phyloP scores from a whole-genome alignment of 305 asterid species.

The Solanum aculeatissimum region DNA sequence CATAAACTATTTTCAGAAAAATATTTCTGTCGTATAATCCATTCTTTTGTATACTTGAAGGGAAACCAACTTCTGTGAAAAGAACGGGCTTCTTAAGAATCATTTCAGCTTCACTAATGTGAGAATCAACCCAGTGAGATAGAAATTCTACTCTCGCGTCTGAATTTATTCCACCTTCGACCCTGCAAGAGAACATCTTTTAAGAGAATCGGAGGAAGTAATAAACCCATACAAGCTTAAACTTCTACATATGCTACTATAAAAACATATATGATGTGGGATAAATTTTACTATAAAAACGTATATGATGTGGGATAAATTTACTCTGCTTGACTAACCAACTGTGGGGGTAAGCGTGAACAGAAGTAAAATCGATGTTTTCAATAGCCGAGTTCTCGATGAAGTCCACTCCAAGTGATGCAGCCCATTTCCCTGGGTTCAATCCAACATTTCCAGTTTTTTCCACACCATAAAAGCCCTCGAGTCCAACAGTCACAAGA shows the following conservation, averaged over 20 bases:
- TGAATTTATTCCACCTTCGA: slow-evolving; percentile 20
- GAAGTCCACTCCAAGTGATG: slow-evolving; percentile 51
- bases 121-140: slow-evolving; percentile 41
- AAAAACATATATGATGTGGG: neutral
- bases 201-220: neutral
- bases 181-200: slow-evolving; percentile 15
- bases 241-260: neutral
- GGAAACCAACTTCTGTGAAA: slow-evolving; percentile 48
- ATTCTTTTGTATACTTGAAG: slow-evolving; percentile 6
- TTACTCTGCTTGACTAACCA: slow-evolving; percentile 22
- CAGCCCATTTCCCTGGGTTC: slow-evolving; percentile 63
- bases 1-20: slow-evolving; percentile 26
- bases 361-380: slow-evolving; percentile 54
- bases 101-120: slow-evolving; percentile 32
- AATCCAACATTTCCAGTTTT: slow-evolving; percentile 16
- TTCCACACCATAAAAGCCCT: slow-evolving; percentile 40
- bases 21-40: slow-evolving; percentile 28
- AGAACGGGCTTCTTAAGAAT: slow-evolving; percentile 47
- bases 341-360: slow-evolving; percentile 58
- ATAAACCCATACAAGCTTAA: neutral
- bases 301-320: neutral
- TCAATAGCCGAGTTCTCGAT: slow-evolving; percentile 31
- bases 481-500: slow-evolving; percentile 45
- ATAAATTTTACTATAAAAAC: neutral
- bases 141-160: slow-evolving; percentile 28